These are phyloP conservation scores for Stemphylium vesicarium DNA, from an alignment of 2,329 filamentous ascomycete genomes.

Conservation along the genomic window DNA sequence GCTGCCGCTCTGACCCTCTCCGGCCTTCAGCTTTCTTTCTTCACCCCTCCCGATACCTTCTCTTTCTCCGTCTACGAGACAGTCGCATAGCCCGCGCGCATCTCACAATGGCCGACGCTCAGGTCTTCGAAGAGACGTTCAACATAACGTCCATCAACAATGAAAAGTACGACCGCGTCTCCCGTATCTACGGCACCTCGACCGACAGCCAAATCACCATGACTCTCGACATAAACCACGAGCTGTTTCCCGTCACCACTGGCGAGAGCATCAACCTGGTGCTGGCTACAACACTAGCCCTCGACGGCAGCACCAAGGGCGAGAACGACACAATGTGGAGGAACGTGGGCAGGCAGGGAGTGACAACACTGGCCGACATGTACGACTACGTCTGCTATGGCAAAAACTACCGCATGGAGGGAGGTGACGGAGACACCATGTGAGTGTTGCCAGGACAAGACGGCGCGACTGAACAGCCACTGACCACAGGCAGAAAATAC, in stretches of 20 bases:
- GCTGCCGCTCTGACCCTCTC: conserved; percentile 10
- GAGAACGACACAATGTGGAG: conserved; percentile 70
- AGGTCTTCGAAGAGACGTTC: conserved; percentile 94
- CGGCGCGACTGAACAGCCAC: conserved; percentile 15
- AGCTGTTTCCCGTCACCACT: conserved; percentile 79
- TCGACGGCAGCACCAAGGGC: conserved; percentile 74
- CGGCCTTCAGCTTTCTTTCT: conserved; percentile 22
- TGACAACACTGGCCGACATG: conserved; percentile 70
- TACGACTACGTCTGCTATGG: conserved; percentile 89
- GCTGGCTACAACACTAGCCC: conserved; percentile 81
- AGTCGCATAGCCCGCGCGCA: conserved; percentile 7
- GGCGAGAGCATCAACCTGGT: conserved; percentile 82
- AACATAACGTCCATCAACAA: conserved; percentile 78
- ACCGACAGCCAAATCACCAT: conserved; percentile 78
- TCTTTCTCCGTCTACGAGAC: background rate
- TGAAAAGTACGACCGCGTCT: conserved; percentile 93
- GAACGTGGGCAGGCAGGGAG: conserved; percentile 57
- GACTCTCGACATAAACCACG: conserved; percentile 90
- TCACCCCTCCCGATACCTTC: conserved; percentile 12
- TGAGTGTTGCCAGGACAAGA: conserved; percentile 57
- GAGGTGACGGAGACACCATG: conserved; percentile 84
- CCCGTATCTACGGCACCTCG: conserved; percentile 79
- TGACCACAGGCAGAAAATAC: conserved; percentile 71
- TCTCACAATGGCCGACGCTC: conserved; percentile 74
- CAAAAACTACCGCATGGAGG: conserved; percentile 88